These are phyloP conservation scores for Psilocybe mexicana DNA, from an alignment of 1,284 basidiomycete species.

Conservation along the genomic window DNA sequence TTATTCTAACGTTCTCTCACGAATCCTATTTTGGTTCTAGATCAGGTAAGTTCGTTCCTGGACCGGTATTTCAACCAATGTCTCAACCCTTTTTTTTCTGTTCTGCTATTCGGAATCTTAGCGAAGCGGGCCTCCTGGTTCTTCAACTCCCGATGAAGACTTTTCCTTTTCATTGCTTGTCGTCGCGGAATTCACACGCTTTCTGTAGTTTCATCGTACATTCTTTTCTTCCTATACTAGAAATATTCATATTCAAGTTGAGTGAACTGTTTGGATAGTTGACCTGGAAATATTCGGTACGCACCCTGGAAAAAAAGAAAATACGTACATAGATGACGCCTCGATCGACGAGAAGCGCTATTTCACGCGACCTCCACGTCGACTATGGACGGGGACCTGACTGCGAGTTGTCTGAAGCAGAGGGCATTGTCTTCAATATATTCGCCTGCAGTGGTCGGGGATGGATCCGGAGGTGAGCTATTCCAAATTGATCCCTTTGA, in stretches of 20 bases:
- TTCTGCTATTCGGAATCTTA: conserved; percentile 32
- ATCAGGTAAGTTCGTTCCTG: conserved; percentile 28
- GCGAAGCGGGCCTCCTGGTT: conserved; percentile 89
- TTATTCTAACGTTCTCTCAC: conserved; percentile 11
- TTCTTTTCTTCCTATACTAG: conserved; percentile 20
- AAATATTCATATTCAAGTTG: conserved; percentile 16
- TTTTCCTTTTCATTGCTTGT: conserved; percentile 7
- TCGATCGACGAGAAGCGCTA: conserved; percentile 22
- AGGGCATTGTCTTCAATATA: conserved; percentile 1
- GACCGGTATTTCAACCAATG: conserved; percentile 11
- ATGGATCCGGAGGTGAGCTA: conserved; percentile 26
- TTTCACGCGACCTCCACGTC: conserved; percentile 13
- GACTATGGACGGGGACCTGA: conserved; percentile 34
- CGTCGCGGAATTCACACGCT: conserved; percentile 14
- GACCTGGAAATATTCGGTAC: background rate
- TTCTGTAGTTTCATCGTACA: conserved; percentile 24
- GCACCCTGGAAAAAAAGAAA: background rate
- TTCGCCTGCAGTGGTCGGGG: conserved; percentile 17
- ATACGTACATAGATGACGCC: conserved; percentile 9
- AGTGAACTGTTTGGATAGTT: background rate
- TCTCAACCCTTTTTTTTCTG: conserved; percentile 21
- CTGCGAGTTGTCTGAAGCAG: too few species aligned
- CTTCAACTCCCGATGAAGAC: conserved; percentile 70
- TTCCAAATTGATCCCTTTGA: conserved; percentile 38
- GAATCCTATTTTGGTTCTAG: conserved; percentile 18